phyloP scores from a whole-genome alignment of 2,329 filamentous ascomycete genomes.

The Sarocladium strictum region DNA sequence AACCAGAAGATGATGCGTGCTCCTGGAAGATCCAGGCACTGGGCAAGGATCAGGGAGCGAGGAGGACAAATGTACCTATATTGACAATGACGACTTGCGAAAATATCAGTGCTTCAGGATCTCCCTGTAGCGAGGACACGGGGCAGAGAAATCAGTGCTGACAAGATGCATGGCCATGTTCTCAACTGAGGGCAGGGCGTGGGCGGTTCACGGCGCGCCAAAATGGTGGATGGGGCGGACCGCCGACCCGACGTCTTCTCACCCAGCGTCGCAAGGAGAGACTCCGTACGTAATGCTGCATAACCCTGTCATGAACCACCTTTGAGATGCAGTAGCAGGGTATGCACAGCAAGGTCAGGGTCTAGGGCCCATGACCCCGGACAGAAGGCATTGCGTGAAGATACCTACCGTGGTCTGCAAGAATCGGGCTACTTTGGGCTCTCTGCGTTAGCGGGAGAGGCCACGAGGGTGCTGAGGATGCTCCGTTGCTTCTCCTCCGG shows the following conservation, averaged over 20 bases:
- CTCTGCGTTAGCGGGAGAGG: too few relatives aligned
- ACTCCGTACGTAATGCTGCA: constrained; percentile 7
- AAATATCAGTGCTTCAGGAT: too few relatives aligned
- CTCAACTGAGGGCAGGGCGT: neutral
- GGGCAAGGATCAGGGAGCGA: neutral
- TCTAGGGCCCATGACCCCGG: neutral
- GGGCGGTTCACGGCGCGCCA: neutral
- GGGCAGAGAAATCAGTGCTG: neutral
- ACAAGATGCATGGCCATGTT: neutral
- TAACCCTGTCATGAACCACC: neutral
- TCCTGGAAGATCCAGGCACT: neutral
- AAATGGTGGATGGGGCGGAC: constrained; percentile 5
- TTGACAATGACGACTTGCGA: too few relatives aligned
- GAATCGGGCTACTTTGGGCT: too few relatives aligned
- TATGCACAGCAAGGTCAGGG: neutral
- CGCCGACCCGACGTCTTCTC: constrained; percentile 5
- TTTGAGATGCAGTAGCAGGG: neutral
- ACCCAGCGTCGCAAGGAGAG: neutral
- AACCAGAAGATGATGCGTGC: neutral
- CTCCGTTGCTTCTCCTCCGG: too few relatives aligned
- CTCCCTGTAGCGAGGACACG: too few relatives aligned
- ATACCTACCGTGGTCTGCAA: too few relatives aligned
- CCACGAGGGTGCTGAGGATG: too few relatives aligned
- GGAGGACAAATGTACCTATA: too few relatives aligned
- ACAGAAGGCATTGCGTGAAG: neutral